These are phyloP conservation scores for Sarocladium brachiariae DNA, from an alignment of 2,329 filamentous ascomycete genomes.

Conservation along the genomic window DNA sequence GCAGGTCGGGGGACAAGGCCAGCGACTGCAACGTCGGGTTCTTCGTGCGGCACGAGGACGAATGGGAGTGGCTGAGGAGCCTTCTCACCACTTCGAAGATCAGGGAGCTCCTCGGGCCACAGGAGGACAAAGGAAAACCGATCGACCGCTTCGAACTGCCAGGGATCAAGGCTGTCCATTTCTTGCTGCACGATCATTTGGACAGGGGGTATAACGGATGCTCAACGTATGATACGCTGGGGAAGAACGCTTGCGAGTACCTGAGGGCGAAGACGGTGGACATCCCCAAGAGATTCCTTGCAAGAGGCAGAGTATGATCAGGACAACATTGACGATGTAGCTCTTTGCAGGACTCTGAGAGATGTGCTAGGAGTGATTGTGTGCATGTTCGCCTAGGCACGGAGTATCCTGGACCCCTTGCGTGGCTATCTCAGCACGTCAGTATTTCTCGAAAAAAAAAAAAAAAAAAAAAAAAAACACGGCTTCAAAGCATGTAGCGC, in stretches of 20 bases:
- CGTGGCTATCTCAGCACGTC: no score
- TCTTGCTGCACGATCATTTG: conserved; percentile 37
- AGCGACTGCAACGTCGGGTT: conserved; percentile 34
- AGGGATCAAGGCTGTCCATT: conserved; percentile 26
- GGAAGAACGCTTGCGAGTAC: conserved; percentile 24
- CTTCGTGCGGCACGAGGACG: conserved; percentile 32
- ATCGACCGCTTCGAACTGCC: conserved; percentile 39
- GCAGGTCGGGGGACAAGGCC: conserved; percentile 30
- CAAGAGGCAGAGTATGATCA: neutral
- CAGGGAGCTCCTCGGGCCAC: conserved; percentile 24
- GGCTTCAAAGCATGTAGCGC: no score
- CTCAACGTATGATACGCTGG: conserved; percentile 24
- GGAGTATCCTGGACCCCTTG: no score
- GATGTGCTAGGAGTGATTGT: no score
- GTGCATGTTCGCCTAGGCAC: no score
- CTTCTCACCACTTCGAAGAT: conserved; percentile 31
- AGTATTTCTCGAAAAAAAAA: no score
- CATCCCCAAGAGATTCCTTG: conserved; percentile 21
- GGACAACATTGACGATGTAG: no score
- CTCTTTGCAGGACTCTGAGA: no score
- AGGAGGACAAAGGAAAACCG: conserved; percentile 26
- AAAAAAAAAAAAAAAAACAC: no score
- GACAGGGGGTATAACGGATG: conserved; percentile 30
- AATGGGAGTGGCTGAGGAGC: conserved; percentile 35
- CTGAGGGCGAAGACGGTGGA: conserved; percentile 21